Evolutionary conservation across 441 rosid species (phyloP).

Genomic region (Aleurites moluccanus): DNA sequence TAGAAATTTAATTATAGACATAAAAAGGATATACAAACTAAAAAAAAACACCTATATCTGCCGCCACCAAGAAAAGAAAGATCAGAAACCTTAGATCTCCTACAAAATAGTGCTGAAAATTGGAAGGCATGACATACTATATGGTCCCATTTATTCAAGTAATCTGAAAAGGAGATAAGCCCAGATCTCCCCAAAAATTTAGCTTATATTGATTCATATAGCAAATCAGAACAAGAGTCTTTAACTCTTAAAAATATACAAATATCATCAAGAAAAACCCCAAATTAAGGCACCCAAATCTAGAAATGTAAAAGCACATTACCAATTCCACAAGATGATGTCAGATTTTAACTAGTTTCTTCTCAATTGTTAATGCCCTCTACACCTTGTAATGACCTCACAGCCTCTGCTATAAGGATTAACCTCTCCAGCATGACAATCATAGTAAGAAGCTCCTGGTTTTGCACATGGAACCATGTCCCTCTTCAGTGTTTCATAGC

Average conservation of each 20-base stretch:
- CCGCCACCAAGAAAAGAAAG: neutral
- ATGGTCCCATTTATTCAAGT: neutral
- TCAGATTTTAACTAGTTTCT: neutral
- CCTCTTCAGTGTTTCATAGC: conserved; percentile 81
- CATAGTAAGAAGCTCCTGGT: conserved; percentile 90
- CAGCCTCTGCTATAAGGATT: conserved; percentile 71
- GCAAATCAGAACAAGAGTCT: conserved; percentile 13
- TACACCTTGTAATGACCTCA: conserved; percentile 77
- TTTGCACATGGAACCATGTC: conserved; percentile 85
- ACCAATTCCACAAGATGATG: conserved; percentile 22
- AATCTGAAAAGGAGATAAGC: neutral
- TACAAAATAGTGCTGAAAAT: conserved; percentile 1
- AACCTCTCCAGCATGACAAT: conserved; percentile 60
- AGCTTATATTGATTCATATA: conserved; percentile 19
- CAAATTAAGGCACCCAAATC: conserved; percentile 24
- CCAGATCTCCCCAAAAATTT: conserved; percentile 28
- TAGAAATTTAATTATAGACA: neutral
- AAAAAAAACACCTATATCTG: neutral
- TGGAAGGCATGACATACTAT: neutral
- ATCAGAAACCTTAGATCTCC: conserved; percentile 12
- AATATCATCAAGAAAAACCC: conserved; percentile 7
- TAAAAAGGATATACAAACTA: neutral
- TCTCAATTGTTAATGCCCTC: conserved; percentile 40
- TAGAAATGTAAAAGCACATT: conserved; percentile 14
- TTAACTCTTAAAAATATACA: conserved; percentile 14